Evolutionary conservation across 2,329 filamentous ascomycete species (phyloP), one percentile per base, ranked within the genome.

Genomic region (Talaromyces sp.): DNA sequence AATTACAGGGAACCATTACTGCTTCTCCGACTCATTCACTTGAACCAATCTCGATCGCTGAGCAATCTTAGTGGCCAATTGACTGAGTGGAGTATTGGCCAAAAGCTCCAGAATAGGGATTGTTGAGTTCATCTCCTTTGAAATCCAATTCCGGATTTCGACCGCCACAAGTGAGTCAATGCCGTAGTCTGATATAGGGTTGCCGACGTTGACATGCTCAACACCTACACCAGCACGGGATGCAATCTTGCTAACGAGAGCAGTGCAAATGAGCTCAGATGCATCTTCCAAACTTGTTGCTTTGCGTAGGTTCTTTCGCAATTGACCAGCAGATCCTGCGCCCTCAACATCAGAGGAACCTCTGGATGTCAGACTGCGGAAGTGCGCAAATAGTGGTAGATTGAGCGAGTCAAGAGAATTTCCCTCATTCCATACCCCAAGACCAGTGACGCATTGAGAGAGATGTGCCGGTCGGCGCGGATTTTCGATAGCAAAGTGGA

Each of bases 141-240:
- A 36, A 40, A 53, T 43, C 56, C 56, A 57, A 46, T 46, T 46
- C 15, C 43, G 43, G 36, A 70, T 69, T 51, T 70, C 69, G 61
- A 70, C 67, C 1, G 67, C 66, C n/a, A 70, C 63, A 10, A 70
- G 61, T 2, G 66, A 68, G 41, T 70, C 68, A 37, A 70, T 67
- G 6, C 61, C 56, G 13, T 63, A 62, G 25, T 63, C 63, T 2
- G 63, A 61, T 17, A 68, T 65, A 10, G 61, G 58, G 28, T 65
- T 63, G 9, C 52, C 39, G 3, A 53, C 25, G 46, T 69, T 63
- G n/a, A 70, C 53, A 11, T 68, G 64, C 1, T 69, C 67, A 9
- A 53, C 48, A 0, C 67, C 61, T 25, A 67, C 63, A 7, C 62
- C 65, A 13, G 70, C 19, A 15, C 56, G 51, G 10, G 58, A 57